These are phyloP conservation scores for Cyathus olla DNA, from an alignment of 1,284 basidiomycete species.

Conservation along the genomic window DNA sequence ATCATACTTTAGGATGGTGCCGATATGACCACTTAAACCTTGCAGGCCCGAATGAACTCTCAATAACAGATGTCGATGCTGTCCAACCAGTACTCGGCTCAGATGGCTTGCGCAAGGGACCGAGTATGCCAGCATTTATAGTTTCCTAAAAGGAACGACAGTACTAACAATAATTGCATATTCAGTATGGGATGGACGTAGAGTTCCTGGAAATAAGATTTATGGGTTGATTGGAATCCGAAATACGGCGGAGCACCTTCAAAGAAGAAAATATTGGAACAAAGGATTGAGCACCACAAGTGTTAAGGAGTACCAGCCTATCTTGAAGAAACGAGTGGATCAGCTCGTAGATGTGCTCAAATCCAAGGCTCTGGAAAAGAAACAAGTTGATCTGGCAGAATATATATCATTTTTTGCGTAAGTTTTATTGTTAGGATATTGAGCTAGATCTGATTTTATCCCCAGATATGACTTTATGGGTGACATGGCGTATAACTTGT, in stretches of 20 bases:
- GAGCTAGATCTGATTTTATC: background rate
- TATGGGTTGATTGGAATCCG: conserved; percentile 23
- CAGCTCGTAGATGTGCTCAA: conserved; percentile 47
- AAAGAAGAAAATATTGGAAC: conserved; percentile 63
- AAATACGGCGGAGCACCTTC: conserved; percentile 51
- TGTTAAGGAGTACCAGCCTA: conserved; percentile 59
- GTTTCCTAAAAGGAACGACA: too few relatives aligned
- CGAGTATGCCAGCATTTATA: conserved; percentile 35
- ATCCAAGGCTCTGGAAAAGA: background rate
- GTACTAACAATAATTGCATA: background rate
- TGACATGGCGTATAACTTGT: conserved; percentile 63
- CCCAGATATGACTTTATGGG: conserved; percentile 73
- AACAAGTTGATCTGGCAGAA: conserved; percentile 48
- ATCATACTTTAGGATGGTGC: too few relatives aligned
- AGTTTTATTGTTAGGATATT: background rate
- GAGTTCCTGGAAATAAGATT: conserved; percentile 18
- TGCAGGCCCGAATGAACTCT: conserved; percentile 30
- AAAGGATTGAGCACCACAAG: conserved; percentile 58
- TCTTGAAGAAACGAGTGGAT: conserved; percentile 48
- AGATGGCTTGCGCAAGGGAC: conserved; percentile 49
- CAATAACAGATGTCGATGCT: conserved; percentile 36
- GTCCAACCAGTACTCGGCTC: conserved; percentile 41
- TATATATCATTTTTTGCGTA: conserved; percentile 66
- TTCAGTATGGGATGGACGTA: conserved; percentile 32
- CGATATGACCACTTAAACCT: too few relatives aligned